Base-by-base conservation (phyloP, 2,329 filamentous ascomycete species). In the Cytospora piceicola region DNA sequence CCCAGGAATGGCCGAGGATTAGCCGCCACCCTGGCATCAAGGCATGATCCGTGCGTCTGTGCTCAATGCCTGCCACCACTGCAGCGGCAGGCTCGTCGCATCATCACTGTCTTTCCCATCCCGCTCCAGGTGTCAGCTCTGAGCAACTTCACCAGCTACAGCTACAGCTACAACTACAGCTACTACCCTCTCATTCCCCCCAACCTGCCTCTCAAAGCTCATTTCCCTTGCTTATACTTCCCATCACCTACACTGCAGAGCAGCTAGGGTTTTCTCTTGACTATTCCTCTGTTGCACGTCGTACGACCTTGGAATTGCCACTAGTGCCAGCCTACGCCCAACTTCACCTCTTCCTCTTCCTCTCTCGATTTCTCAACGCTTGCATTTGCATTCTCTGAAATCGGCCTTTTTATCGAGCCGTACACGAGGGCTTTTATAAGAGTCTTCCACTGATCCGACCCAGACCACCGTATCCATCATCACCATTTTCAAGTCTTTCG, bases 381-480 rank as follows among this genome's bases (percentile, higher is more conserved):
- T 67, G 65, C 54, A 59, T 67, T 65, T 61, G 49, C 32, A 55
- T 30, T 58, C 46, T 65, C 54, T 56, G 42, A 65, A 67, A 65
- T 51, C 65, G 57, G 65, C 62, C 62, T 65, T 58, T 65, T 67
- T 65, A 57, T 58, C 62, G 65, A 49, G 65, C 62, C 62, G 65
- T 65, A 65, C 54, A 53, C 15, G 46, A 32, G 11, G 32, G 30
- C 30, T 4, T 46, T 29, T 17, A 56, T 36, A 27, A 42, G 32
- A 46, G 24, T 39, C 46, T 24, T 49, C 52, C 54, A 56, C 30
- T 39, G 32, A 54, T 17, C 29, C 58, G 42, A 63, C 29, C 42
- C 22, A 42, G n/a, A 4, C n/a, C 46, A 49, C 12, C 52, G 17
- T n/a, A 12, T 32, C 53, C 20, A 36, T 30, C 27, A 32, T 29